Evolutionary conservation across 2,329 filamentous ascomycete species (phyloP).

Genomic region (Microdochium nivale): DNA sequence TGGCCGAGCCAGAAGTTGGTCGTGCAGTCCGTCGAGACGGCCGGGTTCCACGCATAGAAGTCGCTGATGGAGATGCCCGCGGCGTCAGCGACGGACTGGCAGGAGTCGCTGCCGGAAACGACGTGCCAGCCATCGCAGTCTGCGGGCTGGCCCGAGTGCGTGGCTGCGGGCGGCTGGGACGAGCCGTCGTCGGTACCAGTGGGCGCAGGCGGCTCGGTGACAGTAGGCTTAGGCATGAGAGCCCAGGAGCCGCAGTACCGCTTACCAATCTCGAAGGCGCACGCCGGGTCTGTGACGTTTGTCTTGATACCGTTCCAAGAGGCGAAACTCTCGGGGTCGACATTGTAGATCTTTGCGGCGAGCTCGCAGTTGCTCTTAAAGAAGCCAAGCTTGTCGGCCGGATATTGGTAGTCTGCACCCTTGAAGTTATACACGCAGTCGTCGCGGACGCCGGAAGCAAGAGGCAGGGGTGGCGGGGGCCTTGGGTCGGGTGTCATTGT

Average conservation of each 20-base stretch:
- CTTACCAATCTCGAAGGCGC: constrained; percentile 2
- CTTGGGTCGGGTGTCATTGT: constrained; percentile 4
- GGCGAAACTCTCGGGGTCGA: constrained; percentile 5
- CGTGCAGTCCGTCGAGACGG: constrained; percentile 7
- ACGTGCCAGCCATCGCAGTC: constrained; percentile 1
- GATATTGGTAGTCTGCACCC: constrained; percentile 7
- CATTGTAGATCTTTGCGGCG: constrained; percentile 5
- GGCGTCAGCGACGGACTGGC: constrained; percentile 1
- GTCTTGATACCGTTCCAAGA: constrained; percentile 9
- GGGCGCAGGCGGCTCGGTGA: neutral
- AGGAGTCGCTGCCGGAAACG: neutral
- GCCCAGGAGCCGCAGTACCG: constrained; percentile 5
- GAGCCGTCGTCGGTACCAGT: neutral
- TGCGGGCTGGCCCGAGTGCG: neutral
- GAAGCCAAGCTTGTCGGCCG: neutral
- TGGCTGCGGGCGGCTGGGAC: neutral
- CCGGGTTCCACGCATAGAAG: constrained; percentile 8
- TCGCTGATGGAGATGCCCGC: constrained; percentile 4
- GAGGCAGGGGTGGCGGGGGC: constrained; percentile 1
- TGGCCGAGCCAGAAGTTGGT: constrained; percentile 2
- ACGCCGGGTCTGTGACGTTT: constrained; percentile 5
- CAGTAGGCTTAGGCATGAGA: neutral
- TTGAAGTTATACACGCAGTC: constrained; percentile 5
- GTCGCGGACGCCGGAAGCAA: constrained; percentile 4
- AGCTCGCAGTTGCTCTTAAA: constrained; percentile 7